Evolutionary conservation across 2,329 filamentous ascomycete species (phyloP), one percentile per base, ranked within the genome.

Genomic region (Purpureocillium lavendulum): DNA sequence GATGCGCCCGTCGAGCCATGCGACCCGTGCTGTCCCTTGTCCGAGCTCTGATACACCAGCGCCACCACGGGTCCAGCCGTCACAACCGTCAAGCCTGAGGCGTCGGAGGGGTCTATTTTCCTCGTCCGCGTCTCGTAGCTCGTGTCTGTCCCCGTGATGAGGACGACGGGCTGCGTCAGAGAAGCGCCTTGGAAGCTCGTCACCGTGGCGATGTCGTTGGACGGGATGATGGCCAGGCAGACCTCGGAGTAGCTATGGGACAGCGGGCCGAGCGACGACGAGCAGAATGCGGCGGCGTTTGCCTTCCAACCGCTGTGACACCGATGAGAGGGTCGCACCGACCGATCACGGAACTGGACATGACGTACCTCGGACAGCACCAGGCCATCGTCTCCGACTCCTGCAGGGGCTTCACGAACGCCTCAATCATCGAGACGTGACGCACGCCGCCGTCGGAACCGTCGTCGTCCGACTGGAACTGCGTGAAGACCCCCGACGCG

Each of bases 351-450:
- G n/a, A n/a, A n/a, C n/a, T 14, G 9, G 10, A 26, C n/a, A n/a
- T 16, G 6, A 36, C 17, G 24, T 45, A 50, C 51, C 42, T 54
- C 3, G 45, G 49, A 15, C 47, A 55, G 35, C 49, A 55, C 21
- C 36, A 53, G 6, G 43, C 45, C 7, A 52, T 12, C 13, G 49
- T 50, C 21, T 54, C 53, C 12, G 44, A 42, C 8, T 45, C 33
- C 7, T 43, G 43, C 11, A 54, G 32, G 16, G 36, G 16, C 30
- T 39, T 4, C 11, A 36, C 0, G 40, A 40, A 34, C 17, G 39
- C 33, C 9, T 36, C n/a, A 3, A n/a, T 33, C 8, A 6, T 15
- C 17, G 46, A 40, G 3, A 44, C 2, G 5, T 9, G 14, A 3
- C 3, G 4, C 3, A 28, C 26, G 4, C 6, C 15, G 2, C 28